phyloP scores from a whole-genome alignment of 805 yeast species.

The Monosporozyma yasuniensis region DNA sequence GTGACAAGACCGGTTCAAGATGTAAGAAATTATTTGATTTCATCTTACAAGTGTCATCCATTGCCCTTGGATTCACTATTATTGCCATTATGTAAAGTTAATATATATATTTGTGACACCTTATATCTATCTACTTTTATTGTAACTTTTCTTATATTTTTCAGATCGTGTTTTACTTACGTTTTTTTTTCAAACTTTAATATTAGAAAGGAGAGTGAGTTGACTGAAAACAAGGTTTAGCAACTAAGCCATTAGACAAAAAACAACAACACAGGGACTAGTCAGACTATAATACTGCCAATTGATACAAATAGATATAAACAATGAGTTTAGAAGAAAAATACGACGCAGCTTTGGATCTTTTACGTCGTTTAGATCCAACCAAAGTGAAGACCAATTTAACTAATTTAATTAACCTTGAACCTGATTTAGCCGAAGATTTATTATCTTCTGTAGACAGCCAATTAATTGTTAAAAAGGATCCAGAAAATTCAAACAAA shows the following conservation, averaged over 20 bases:
- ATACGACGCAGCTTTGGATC: conserved; percentile 70
- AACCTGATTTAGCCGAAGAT: conserved; percentile 75
- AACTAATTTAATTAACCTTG: conserved; percentile 37
- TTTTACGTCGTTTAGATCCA: conserved; percentile 69
- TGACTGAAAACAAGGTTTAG: no score
- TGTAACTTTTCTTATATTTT: background rate
- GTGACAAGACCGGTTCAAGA: background rate
- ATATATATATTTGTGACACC: no score
- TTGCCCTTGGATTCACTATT: background rate
- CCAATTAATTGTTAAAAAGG: conserved; percentile 43
- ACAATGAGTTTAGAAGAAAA: conserved; percentile 9
- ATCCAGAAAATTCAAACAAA: conserved; percentile 37
- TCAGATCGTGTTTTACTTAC: background rate
- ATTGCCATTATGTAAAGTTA: background rate
- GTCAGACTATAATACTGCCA: no score
- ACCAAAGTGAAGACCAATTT: conserved; percentile 41
- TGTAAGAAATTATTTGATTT: background rate
- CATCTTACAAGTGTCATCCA: background rate
- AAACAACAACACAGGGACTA: no score
- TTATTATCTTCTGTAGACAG: conserved; percentile 78
- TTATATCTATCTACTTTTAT: no score
- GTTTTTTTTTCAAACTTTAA: background rate
- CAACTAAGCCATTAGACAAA: no score
- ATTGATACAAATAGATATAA: background rate
- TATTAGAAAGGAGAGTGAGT: no score